Conservation (phyloP, 441 rosid species). For the Erodium moschatum region DNA sequence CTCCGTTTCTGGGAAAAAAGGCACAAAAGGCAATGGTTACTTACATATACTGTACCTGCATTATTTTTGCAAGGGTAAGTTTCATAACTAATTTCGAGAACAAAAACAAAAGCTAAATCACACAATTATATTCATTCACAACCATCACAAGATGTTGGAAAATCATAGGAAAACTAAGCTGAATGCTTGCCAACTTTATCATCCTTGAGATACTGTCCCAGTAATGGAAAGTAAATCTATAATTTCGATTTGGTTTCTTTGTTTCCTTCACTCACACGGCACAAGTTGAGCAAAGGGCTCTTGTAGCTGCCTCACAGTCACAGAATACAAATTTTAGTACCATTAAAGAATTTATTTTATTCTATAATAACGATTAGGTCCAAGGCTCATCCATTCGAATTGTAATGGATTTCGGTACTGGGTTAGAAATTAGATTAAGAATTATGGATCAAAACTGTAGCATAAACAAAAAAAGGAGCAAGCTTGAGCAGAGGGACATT, state of each 20-base stretch:
- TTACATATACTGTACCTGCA: background rate
- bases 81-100: no score
- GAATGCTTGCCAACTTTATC: background rate
- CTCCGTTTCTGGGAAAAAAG: constrained; percentile 57
- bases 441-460: background rate
- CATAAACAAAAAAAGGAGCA: background rate
- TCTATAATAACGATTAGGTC: no score
- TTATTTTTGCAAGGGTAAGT: no score
- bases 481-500: background rate
- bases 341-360: no score
- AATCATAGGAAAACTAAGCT: background rate
- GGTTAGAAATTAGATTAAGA: no score
- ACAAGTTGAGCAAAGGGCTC: no score
- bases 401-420: no score
- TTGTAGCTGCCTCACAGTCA: no score
- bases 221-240: background rate
- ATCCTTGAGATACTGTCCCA: no score
- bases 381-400: no score
- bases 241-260: background rate
- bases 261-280: background rate
- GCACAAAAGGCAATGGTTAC: background rate
- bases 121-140: background rate
- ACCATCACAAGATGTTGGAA: background rate
- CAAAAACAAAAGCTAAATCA: background rate
- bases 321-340: no score